A percentile compares a stretch with the other conserved stretches of the same genome.
These are phyloP conservation scores for Colletotrichum graminicola DNA, from an alignment of 2,329 filamentous ascomycete species.

Conservation along the genomic window DNA sequence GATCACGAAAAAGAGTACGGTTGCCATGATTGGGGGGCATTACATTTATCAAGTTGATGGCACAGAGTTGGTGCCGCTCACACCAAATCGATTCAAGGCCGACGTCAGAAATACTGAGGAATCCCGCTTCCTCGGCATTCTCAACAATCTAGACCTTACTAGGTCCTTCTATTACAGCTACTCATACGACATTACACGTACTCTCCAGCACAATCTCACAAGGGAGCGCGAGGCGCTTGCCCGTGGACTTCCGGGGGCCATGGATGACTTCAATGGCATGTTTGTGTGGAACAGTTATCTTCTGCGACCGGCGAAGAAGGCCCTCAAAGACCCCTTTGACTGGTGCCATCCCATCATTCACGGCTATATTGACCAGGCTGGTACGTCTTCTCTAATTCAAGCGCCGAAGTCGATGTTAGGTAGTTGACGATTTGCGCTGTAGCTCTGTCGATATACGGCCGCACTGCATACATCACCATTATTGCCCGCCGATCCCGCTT, in stretches of 20 bases:
- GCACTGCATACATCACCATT: conserved; percentile 90
- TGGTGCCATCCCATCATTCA: conserved; percentile 98
- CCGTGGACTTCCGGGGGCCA: conserved; percentile 66
- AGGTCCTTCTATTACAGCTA: conserved; percentile 98
- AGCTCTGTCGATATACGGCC: conserved; percentile 86
- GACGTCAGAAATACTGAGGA: conserved; percentile 88
- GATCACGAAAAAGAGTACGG: conserved; percentile 95
- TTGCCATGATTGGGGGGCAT: conserved; percentile 95
- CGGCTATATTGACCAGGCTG: conserved; percentile 93
- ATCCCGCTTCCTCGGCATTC: conserved; percentile 85
- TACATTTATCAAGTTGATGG: conserved; percentile 96
- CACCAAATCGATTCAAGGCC: conserved; percentile 79
- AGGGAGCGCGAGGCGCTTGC: conserved; percentile 80
- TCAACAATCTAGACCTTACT: conserved; percentile 91
- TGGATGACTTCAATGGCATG: conserved; percentile 86
- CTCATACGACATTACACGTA: conserved; percentile 94
- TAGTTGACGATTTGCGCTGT: background rate
- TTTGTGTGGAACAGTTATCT: conserved; percentile 98
- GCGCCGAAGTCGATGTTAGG: background rate
- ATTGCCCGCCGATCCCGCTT: conserved; percentile 92
- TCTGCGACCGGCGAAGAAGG: conserved; percentile 77
- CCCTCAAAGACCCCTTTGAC: conserved; percentile 85
- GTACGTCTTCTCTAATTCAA: conserved; percentile 47
- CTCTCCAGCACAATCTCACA: conserved; percentile 91
- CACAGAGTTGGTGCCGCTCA: conserved; percentile 90